Percentiles rank a stretch among this genome's conserved stretches.
phyloP scores from a whole-genome alignment of 139 green algal species.

The Microglena sp. region DNA sequence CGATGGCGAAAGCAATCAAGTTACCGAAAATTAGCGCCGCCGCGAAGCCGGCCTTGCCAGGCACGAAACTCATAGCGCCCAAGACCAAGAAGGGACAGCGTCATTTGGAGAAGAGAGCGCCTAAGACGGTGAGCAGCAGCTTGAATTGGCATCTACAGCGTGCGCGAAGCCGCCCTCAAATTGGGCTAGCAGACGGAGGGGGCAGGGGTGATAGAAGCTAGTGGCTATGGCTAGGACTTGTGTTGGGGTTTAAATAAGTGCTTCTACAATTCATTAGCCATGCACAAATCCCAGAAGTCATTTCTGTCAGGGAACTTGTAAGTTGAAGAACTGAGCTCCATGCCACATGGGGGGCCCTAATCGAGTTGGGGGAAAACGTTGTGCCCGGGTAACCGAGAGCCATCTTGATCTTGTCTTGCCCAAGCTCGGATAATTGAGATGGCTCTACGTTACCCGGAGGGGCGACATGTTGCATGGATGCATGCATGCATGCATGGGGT shows the following conservation, averaged over 20 bases:
- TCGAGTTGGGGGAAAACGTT: no score
- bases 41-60: no score
- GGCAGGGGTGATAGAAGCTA: background rate
- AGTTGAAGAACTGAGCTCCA: background rate
- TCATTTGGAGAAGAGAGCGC: constrained; percentile 52
- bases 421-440: background rate
- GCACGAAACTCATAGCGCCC: constrained; percentile 48
- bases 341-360: background rate
- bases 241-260: no score
- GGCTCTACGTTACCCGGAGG: background rate
- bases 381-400: no score
- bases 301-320: background rate
- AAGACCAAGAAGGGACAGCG: constrained; percentile 59
- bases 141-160: background rate
- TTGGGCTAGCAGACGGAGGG: background rate
- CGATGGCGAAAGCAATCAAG: no score
- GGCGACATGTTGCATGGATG: background rate
- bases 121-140: constrained; percentile 55
- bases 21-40: no score
- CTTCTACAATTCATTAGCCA: no score
- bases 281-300: no score
- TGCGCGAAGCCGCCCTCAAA: background rate
- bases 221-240: no score
- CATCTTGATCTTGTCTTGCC: no score
- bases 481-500: background rate